Evolutionary conservation across 148 eudicot species (phyloP).

Genomic region (Rheum nobile): DNA sequence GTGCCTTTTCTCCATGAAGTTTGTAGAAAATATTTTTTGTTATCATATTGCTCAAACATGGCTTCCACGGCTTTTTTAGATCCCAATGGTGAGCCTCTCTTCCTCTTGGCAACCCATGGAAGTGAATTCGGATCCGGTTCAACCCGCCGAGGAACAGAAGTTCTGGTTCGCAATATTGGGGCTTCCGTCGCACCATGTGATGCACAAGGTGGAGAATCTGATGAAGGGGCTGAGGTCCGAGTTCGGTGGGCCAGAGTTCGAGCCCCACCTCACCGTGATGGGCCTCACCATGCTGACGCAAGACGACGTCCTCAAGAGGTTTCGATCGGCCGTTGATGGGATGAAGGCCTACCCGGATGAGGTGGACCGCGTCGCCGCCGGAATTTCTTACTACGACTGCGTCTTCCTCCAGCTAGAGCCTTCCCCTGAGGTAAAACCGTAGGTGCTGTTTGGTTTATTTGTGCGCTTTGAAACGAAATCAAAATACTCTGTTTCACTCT

Average conservation of each 20-base stretch:
- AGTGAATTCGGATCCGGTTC: neutral
- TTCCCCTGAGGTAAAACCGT: neutral
- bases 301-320: neutral
- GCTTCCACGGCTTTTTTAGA: neutral
- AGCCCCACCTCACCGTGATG: slow-evolving; percentile 10
- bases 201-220: neutral
- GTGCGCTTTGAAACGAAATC: neutral
- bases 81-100: neutral
- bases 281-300: slow-evolving; percentile 8
- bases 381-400: slow-evolving; percentile 6
- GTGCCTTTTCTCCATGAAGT: too few relatives aligned
- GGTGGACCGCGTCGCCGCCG: slow-evolving; percentile 2
- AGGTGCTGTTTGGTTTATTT: neutral
- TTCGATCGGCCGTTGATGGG: slow-evolving; percentile 4
- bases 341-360: slow-evolving; percentile 8
- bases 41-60: neutral
- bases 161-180: slow-evolving; percentile 1
- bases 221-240: neutral
- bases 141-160: neutral
- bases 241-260: slow-evolving; percentile 10
- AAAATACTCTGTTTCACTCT: neutral
- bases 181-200: neutral
- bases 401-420: slow-evolving; percentile 7
- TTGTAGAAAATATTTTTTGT: too few relatives aligned
- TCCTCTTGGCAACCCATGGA: neutral